phyloP scores from a whole-genome alignment of 352 stramenopile species.

The Phytophthora ohioensis region DNA sequence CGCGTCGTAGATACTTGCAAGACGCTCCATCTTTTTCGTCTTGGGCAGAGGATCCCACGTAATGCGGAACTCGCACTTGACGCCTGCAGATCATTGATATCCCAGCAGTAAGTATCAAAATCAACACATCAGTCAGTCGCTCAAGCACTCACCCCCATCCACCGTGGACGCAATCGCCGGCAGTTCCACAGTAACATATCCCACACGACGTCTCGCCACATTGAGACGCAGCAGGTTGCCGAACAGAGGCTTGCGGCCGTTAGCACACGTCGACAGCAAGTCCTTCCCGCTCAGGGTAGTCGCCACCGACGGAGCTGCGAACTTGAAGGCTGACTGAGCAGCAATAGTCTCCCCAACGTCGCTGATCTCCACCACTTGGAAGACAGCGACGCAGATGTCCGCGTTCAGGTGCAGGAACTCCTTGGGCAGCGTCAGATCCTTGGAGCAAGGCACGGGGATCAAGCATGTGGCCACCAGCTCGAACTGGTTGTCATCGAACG shows the following conservation, averaged over 20 bases:
- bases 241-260: constrained; percentile 59
- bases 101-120: constrained; percentile 4
- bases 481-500: constrained; percentile 73
- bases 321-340: constrained; percentile 46
- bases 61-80: constrained; percentile 66
- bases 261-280: constrained; percentile 44
- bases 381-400: constrained; percentile 60
- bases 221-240: constrained; percentile 72
- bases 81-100: constrained; percentile 38
- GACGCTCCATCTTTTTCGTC: constrained; percentile 50
- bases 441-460: constrained; percentile 69
- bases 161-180: constrained; percentile 52
- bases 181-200: constrained; percentile 62
- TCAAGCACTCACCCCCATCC: constrained; percentile 54
- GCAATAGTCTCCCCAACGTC: constrained; percentile 53
- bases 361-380: constrained; percentile 75
- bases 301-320: constrained; percentile 35
- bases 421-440: constrained; percentile 59
- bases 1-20: constrained; percentile 45
- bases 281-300: constrained; percentile 51
- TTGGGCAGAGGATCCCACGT: constrained; percentile 56
- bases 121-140: background rate
- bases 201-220: constrained; percentile 51
- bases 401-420: constrained; percentile 51
- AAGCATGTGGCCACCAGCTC: constrained; percentile 64